Evolutionary conservation across 2,329 filamentous ascomycete genomes (phyloP), one percentile per base, ranked within the genome.

Genomic region (Exophiala lecanii-corni): DNA sequence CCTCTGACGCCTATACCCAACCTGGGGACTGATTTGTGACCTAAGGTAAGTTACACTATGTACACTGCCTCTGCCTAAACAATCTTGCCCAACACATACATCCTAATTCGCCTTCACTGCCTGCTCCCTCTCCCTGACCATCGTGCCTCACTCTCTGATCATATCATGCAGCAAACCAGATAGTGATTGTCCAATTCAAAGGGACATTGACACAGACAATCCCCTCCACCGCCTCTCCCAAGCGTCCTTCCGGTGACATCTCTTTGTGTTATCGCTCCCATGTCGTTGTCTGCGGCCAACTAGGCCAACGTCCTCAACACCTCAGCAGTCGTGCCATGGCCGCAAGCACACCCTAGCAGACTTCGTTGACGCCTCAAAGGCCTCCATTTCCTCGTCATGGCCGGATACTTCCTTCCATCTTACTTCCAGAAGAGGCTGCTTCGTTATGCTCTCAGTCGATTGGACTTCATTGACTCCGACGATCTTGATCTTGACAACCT

Each of bases 401-500:
- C 82, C 41, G 23, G 7, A 7, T 81, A 76, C 61, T 81, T 86
- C 62, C 77, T 92, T 59, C 82, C 88, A 51, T 86, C 79, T 55
- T 87, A 73, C 55, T 71, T 94, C 73, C 86, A 89, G 69, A 94
- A 92, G 75, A 82, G 84, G 64, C 75, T 97, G 57, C 76, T 97
- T 53, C 83, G 87, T 55, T 95, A 92, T 70, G 87, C 83, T 37
- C 72, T 98, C 31, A 84, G 84, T 17, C 81, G 83, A 45, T 74
- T 95, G 46, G 89, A 94, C 56, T 74, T 96, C 42, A 78, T 98
- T 47, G 92, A 97, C 59, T 85, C 87, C 44, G 84, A 94, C 60
- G 82, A 85, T 9, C 71, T 96, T 54, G 86, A 96, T 59, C 75
- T 92, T 49, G 88, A 92, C 53, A 87, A 88, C 55, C 69, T 97